Evolutionary conservation across 768 basidiomycete genomes (phyloP).

Genomic region (Serendipita indica): DNA sequence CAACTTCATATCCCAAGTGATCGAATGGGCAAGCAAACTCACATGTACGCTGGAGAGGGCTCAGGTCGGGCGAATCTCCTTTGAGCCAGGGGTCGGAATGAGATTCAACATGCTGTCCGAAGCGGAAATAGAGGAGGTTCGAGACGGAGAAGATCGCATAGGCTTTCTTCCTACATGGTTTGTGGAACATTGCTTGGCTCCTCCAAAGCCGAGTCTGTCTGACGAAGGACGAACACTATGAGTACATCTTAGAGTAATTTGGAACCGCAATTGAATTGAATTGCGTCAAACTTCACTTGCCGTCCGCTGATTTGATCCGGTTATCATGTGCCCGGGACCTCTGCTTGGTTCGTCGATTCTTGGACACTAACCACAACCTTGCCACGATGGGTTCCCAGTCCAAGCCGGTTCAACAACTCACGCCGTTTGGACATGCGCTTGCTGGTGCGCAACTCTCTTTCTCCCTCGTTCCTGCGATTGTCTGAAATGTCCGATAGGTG

Average conservation of each 20-base stretch:
- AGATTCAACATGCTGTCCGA: conserved; percentile 34
- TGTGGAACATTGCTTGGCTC: background rate
- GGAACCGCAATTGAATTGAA: too few species aligned
- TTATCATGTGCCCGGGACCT: background rate
- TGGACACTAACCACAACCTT: background rate
- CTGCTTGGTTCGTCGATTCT: background rate
- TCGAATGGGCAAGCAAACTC: conserved; percentile 16
- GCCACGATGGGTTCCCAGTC: conserved; percentile 17
- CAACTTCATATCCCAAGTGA: conserved; percentile 41
- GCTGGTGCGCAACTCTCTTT: conserved; percentile 38
- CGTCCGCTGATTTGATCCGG: background rate
- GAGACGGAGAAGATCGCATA: conserved; percentile 51
- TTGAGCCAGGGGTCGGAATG: conserved; percentile 46
- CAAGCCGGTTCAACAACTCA: conserved; percentile 49
- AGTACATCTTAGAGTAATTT: background rate
- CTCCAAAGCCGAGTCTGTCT: background rate
- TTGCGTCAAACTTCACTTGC: too few species aligned
- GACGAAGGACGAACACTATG: background rate
- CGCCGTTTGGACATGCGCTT: conserved; percentile 77
- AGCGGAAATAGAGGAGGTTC: conserved; percentile 40
- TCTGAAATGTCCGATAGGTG: conserved; percentile 20
- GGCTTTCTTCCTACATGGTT: conserved; percentile 69
- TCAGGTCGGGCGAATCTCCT: conserved; percentile 58
- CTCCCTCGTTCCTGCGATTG: background rate
- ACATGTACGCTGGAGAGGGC: conserved; percentile 18